phyloP scores from a whole-genome alignment of 2,329 filamentous ascomycete genomes.

The Parafenestella ontariensis region DNA sequence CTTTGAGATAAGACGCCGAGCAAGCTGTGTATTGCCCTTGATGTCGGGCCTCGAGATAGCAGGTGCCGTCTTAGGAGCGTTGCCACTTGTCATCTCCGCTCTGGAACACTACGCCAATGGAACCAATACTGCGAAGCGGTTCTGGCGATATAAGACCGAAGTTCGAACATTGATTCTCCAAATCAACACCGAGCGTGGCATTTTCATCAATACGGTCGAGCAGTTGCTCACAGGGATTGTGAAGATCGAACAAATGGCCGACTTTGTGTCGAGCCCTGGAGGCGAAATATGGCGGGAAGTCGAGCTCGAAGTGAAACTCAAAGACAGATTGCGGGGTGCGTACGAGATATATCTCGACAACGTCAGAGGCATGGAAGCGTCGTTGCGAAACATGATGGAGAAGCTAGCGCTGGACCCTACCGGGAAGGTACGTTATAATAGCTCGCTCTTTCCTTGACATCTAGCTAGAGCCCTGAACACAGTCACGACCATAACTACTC shows the following conservation, averaged over 20 bases:
- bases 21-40: background rate
- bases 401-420: constrained; percentile 24
- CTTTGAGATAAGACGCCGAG: too few relatives aligned
- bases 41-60: constrained; percentile 44
- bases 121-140: constrained; percentile 31
- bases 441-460: background rate
- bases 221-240: constrained; percentile 29
- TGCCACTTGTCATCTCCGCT: constrained; percentile 39
- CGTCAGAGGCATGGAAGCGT: constrained; percentile 17
- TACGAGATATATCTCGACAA: constrained; percentile 23
- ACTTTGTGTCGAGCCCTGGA: constrained; percentile 19
- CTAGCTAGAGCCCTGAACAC: too few relatives aligned
- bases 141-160: constrained; percentile 26
- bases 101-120: constrained; percentile 39
- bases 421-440: constrained; percentile 20
- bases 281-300: constrained; percentile 20
- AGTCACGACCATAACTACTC: too few relatives aligned
- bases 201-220: constrained; percentile 38
- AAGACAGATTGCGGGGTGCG: constrained; percentile 11
- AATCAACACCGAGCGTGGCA: constrained; percentile 29
- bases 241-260: constrained; percentile 21
- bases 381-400: constrained; percentile 22
- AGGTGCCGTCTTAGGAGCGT: constrained; percentile 35
- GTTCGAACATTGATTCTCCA: constrained; percentile 24
- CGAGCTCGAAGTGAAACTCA: constrained; percentile 13